Evolutionary conservation across 345 rosid genomes (phyloP).

Genomic region (Aethionema arabicum): DNA sequence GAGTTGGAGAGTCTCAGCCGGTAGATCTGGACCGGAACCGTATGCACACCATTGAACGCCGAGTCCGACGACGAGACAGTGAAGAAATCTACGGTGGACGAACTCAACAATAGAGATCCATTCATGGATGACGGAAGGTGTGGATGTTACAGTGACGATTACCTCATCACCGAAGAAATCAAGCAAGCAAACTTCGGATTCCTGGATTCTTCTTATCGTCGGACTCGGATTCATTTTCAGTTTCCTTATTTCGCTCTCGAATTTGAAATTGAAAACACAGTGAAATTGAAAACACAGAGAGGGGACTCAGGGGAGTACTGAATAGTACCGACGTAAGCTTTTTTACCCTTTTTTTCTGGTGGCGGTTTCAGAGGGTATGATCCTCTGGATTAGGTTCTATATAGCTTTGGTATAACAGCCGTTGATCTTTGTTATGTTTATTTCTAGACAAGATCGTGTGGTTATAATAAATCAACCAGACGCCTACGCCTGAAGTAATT

Average conservation of each 20-base stretch:
- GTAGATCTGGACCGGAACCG: not conserved
- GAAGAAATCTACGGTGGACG: not conserved
- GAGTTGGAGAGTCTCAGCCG: slow-evolving; percentile 36
- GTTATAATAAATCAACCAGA: too few relatives aligned
- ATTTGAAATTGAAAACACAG: too few relatives aligned
- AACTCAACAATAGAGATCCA: slow-evolving; percentile 26
- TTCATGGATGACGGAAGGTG: slow-evolving; percentile 28
- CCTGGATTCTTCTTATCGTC: not conserved
- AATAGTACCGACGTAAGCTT: too few relatives aligned
- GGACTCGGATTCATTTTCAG: slow-evolving; percentile 21
- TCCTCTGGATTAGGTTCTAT: too few relatives aligned
- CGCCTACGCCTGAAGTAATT: too few relatives aligned
- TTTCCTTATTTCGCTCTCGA: not conserved
- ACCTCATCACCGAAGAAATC: slow-evolving; percentile 29
- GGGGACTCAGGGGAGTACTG: too few relatives aligned
- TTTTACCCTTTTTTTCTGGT: too few relatives aligned
- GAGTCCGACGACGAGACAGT: slow-evolving; percentile 36
- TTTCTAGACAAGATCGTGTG: too few relatives aligned
- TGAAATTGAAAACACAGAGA: too few relatives aligned
- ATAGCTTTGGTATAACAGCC: too few relatives aligned
- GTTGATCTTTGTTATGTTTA: too few relatives aligned
- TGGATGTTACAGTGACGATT: slow-evolving; percentile 29
- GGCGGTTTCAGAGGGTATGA: too few relatives aligned
- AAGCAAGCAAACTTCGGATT: not conserved
- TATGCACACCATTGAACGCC: slow-evolving; percentile 37